Conservation (phyloP, 306 rosid species). For the Vigna angularis region DNA sequence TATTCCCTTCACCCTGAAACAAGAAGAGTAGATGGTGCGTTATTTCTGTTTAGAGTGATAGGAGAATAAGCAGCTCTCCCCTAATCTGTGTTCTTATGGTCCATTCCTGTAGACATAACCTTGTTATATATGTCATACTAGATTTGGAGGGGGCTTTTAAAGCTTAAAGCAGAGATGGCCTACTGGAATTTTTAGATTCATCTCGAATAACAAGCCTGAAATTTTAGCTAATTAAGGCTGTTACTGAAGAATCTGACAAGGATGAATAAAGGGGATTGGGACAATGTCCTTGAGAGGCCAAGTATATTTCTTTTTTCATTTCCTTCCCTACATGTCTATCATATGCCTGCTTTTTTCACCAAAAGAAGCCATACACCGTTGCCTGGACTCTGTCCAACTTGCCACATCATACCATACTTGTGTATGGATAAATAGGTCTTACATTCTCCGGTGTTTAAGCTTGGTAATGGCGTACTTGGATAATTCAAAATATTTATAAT, state of each 20-base stretch:
- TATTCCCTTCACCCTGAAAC: constrained; percentile 54
- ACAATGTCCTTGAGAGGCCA: constrained; percentile 86
- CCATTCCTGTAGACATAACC: constrained; percentile 72
- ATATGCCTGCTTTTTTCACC: constrained; percentile 62
- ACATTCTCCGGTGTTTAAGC: constrained; percentile 24
- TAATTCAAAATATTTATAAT: constrained; percentile 18
- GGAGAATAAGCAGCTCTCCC: constrained; percentile 50
- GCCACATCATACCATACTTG: constrained; percentile 56
- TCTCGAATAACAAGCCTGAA: constrained; percentile 66
- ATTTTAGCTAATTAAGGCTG: constrained; percentile 80
- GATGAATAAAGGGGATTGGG: constrained; percentile 72
- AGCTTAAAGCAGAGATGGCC: constrained; percentile 67
- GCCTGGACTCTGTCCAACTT: constrained; percentile 47
- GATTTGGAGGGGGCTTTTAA: constrained; percentile 66
- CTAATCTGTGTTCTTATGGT: constrained; percentile 51
- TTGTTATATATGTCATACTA: constrained; percentile 62
- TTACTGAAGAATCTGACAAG: constrained; percentile 80
- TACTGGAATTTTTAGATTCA: constrained; percentile 79
- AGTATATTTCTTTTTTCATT: constrained; percentile 72
- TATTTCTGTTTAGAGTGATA: constrained; percentile 51
- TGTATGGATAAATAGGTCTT: constrained; percentile 24
- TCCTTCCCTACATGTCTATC: constrained; percentile 59
- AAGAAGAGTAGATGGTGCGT: constrained; percentile 52
- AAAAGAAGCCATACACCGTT: constrained; percentile 52
- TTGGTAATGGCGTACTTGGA: constrained; percentile 25